Percentiles rank a stretch among this genome's conserved stretches.
Conservation (phyloP, 1,284 basidiomycete genomes). For the Coniferiporia weirii region DNA sequence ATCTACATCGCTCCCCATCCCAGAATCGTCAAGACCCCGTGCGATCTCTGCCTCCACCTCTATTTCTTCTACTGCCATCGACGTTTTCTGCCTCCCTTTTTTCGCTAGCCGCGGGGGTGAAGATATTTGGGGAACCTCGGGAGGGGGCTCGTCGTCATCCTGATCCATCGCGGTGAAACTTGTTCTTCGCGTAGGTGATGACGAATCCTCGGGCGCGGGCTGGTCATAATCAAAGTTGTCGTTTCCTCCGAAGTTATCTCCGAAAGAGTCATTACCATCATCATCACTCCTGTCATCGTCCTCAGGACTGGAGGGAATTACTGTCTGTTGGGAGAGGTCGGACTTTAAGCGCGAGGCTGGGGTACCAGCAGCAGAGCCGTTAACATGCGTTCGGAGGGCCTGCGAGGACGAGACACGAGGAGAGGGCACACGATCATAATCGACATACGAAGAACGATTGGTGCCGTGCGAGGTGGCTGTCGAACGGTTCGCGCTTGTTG, state of each 20-base stretch:
- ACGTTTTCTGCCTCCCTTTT: constrained; percentile 31
- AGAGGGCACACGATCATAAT: constrained; percentile 67
- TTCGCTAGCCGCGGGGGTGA: constrained; percentile 19
- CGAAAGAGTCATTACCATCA: constrained; percentile 7
- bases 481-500: constrained; percentile 40
- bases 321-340: constrained; percentile 29
- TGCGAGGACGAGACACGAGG: constrained; percentile 37
- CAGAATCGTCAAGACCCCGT: constrained; percentile 37
- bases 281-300: constrained; percentile 14
- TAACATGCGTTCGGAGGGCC: constrained; percentile 31
- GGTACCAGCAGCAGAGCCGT: constrained; percentile 28
- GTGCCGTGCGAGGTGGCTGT: constrained; percentile 49
- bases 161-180: constrained; percentile 44
- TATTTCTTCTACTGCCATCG: constrained; percentile 30
- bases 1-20: constrained; percentile 26
- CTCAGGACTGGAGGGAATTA: constrained; percentile 17
- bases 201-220: constrained; percentile 14
- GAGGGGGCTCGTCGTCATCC: constrained; percentile 22
- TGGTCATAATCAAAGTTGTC: constrained; percentile 21
- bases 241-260: background rate
- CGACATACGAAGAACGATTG: constrained; percentile 47
- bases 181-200: constrained; percentile 26
- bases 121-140: constrained; percentile 25
- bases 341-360: constrained; percentile 45
- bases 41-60: constrained; percentile 53